Conservation (phyloP, 2,329 filamentous ascomycete species). For the Mycocentrospora acerina region DNA sequence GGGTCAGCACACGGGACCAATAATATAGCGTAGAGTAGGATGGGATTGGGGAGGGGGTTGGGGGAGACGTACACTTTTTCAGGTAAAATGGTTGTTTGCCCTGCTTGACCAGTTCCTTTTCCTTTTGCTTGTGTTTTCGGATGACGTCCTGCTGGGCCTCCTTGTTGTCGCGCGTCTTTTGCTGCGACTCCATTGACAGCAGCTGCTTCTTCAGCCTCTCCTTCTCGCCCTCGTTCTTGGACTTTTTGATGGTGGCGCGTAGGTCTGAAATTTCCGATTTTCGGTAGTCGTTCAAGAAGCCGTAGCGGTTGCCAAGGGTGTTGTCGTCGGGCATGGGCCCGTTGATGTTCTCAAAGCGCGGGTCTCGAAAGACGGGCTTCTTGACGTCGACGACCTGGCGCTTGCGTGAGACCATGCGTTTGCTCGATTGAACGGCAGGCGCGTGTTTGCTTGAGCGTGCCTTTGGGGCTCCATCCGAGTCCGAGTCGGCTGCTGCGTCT, state of each 20-base stretch:
- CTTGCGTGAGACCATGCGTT: conserved; percentile 77
- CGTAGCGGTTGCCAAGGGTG: conserved; percentile 71
- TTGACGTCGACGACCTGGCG: conserved; percentile 68
- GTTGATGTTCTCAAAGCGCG: conserved; percentile 75
- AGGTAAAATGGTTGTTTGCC: conserved; percentile 93
- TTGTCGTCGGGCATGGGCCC: conserved; percentile 57
- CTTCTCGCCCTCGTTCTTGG: conserved; percentile 65
- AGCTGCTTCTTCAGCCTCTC: conserved; percentile 72
- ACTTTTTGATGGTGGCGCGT: conserved; percentile 65
- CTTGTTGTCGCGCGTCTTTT: conserved; percentile 69
- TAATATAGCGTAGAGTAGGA: not conserved
- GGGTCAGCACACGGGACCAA: conserved; percentile 14
- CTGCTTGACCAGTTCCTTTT: conserved; percentile 81
- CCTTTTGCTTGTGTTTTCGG: conserved; percentile 73
- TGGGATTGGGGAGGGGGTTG: not conserved
- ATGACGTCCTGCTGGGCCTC: conserved; percentile 70
- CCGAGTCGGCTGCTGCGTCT: conserved; percentile 23
- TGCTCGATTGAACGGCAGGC: conserved; percentile 78
- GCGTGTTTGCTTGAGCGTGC: conserved; percentile 80
- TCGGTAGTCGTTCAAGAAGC: conserved; percentile 85
- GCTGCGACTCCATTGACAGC: conserved; percentile 74
- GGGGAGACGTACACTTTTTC: conserved; percentile 63
- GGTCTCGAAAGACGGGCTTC: conserved; percentile 70
- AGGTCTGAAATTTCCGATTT: conserved; percentile 79
- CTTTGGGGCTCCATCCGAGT: conserved; percentile 38